phyloP scores from a whole-genome alignment of 306 rosid species.

The Trifolium fragiferum region DNA sequence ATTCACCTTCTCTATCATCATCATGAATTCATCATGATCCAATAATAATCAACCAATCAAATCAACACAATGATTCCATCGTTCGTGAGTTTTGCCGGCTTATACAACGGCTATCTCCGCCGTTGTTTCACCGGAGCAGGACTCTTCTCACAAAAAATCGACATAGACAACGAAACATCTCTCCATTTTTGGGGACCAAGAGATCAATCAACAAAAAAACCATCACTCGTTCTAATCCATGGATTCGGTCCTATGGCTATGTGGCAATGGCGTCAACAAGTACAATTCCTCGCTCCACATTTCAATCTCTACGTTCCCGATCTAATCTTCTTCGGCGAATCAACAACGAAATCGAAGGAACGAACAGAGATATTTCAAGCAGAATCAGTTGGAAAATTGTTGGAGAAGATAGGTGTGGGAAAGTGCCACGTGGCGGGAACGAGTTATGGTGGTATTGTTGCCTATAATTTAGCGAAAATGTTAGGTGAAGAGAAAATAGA shows the following conservation, averaged over 20 bases:
- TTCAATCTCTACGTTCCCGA: conserved; percentile 84
- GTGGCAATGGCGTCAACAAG: conserved; percentile 94
- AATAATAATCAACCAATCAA: conserved; percentile 17
- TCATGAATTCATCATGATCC: background rate
- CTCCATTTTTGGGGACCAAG: conserved; percentile 77
- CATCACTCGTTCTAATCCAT: conserved; percentile 67
- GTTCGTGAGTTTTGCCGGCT: conserved; percentile 59
- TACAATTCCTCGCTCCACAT: conserved; percentile 58
- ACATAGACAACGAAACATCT: conserved; percentile 62
- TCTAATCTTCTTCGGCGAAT: conserved; percentile 78
- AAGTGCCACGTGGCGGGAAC: conserved; percentile 71
- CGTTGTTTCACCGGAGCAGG: conserved; percentile 75
- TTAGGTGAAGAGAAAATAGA: conserved; percentile 76
- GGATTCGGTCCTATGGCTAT: conserved; percentile 81
- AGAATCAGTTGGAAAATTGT: conserved; percentile 56
- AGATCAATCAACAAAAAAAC: conserved; percentile 33
- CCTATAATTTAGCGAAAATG: conserved; percentile 68
- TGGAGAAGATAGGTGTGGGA: conserved; percentile 55
- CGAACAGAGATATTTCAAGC: conserved; percentile 79
- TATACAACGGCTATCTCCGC: conserved; percentile 66
- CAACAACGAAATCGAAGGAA: conserved; percentile 59
- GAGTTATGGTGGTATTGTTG: conserved; percentile 90
- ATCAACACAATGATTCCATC: conserved; percentile 56
- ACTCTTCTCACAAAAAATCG: conserved; percentile 52
- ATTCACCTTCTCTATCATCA: background rate